A percentile compares a stretch with the other conserved stretches of the same genome.
phyloP scores from a whole-genome alignment of 768 basidiomycete species.

The Lactifluus piperatus region DNA sequence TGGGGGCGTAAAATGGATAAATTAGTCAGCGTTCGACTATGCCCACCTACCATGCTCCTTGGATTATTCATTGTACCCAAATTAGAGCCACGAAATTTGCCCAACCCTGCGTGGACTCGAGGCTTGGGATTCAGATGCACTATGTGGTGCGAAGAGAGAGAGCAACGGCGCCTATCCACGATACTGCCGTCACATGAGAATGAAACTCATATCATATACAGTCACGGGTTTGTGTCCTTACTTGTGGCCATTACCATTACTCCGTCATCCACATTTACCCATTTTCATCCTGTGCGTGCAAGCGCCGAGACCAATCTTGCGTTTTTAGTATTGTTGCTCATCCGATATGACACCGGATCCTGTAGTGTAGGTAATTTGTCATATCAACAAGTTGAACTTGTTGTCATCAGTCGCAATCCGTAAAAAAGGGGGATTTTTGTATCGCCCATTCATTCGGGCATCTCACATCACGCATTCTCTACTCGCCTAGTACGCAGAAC shows the following conservation, averaged over 20 bases:
- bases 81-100: not conserved
- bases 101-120: too few species aligned
- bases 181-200: too few species aligned
- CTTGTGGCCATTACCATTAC: not conserved
- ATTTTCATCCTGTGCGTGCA: not conserved
- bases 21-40: not conserved
- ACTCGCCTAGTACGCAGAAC: not conserved
- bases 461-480: not conserved
- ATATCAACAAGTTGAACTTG: not conserved
- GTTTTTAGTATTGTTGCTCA: not conserved
- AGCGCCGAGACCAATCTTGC: not conserved
- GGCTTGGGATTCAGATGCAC: too few species aligned
- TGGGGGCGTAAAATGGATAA: conserved; percentile 4
- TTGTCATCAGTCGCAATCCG: not conserved
- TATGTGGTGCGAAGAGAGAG: not conserved
- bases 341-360: not conserved
- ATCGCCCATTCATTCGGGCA: not conserved
- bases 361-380: not conserved
- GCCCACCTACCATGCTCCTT: conserved; percentile 9
- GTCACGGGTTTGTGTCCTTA: too few species aligned
- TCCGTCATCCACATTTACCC: not conserved
- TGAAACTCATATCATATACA: too few species aligned
- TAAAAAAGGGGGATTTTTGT: too few species aligned
- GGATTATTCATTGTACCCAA: conserved; percentile 11
- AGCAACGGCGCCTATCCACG: too few species aligned